Conservation (phyloP, 441 rosid genomes). For the Omphalea diandra region DNA sequence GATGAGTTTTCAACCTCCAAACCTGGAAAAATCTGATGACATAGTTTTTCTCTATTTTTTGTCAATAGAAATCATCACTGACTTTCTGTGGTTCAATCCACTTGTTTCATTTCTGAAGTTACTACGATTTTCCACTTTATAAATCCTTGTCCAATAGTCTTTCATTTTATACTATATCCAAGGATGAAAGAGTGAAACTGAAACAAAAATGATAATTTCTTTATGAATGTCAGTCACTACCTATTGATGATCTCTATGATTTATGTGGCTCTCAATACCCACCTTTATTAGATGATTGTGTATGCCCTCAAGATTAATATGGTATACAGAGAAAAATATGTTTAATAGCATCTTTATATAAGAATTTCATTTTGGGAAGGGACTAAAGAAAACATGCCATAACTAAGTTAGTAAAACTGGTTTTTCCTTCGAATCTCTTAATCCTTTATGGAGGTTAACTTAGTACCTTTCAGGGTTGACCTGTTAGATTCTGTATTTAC, state of each 20-base stretch:
- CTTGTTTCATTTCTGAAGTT: no score
- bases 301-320: not conserved
- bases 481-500: slow-evolving; percentile 1
- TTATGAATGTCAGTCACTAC: no score
- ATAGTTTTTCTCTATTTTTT: not conserved
- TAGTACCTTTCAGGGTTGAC: not conserved
- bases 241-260: no score
- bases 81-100: not conserved
- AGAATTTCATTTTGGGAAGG: not conserved
- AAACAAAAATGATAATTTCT: no score
- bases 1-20: slow-evolving; percentile 1
- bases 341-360: not conserved
- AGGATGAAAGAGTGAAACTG: no score
- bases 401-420: not conserved
- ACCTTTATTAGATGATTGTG: not conserved
- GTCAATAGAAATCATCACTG: not conserved
- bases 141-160: no score
- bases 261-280: no score
- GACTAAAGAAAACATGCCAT: no score
- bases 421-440: not conserved
- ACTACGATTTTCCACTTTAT: no score
- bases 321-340: not conserved
- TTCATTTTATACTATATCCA: no score
- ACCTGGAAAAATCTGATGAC: not conserved
- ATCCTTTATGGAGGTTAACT: not conserved